Evolutionary conservation across 75 land plant genomes (phyloP).

Genomic region (Pinus albicaulis): DNA sequence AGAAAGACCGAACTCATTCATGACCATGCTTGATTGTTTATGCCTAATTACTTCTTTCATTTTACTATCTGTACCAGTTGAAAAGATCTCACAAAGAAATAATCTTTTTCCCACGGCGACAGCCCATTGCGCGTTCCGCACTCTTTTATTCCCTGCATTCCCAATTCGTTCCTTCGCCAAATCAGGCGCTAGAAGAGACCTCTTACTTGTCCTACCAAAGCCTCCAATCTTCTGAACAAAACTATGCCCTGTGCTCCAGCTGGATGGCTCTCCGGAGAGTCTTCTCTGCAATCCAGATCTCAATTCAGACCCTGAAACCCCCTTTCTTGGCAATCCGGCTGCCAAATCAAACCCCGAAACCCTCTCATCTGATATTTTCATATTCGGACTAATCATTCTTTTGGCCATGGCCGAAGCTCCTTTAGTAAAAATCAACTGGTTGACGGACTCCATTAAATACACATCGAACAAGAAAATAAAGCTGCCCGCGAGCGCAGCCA

Average conservation of each 20-base stretch:
- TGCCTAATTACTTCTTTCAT: constrained; percentile 6
- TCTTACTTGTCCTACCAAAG: constrained; percentile 18
- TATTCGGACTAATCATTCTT: constrained; percentile 8
- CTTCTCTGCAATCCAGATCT: background rate
- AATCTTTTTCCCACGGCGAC: constrained; percentile 55
- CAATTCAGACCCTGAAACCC: background rate
- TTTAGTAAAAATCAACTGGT: constrained; percentile 36
- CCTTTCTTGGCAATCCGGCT: background rate
- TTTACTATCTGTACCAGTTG: constrained; percentile 14
- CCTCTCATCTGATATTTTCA: constrained; percentile 2
- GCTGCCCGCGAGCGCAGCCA: constrained; percentile 53
- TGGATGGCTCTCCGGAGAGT: background rate
- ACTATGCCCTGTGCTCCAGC: constrained; percentile 9
- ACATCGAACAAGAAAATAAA: constrained; percentile 46
- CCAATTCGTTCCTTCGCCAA: background rate
- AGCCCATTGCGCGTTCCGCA: constrained; percentile 26
- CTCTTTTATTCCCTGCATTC: constrained; percentile 9
- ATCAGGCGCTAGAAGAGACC: background rate
- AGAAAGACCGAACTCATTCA: constrained; percentile 12
- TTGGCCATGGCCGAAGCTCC: constrained; percentile 51
- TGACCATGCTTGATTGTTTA: background rate
- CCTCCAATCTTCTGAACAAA: constrained; percentile 28
- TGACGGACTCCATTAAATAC: constrained; percentile 22
- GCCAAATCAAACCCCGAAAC: background rate
- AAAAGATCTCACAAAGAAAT: constrained; percentile 46